Conservation (phyloP, 2,329 filamentous ascomycete species). For the Dothidotthia symphoricarpi region DNA sequence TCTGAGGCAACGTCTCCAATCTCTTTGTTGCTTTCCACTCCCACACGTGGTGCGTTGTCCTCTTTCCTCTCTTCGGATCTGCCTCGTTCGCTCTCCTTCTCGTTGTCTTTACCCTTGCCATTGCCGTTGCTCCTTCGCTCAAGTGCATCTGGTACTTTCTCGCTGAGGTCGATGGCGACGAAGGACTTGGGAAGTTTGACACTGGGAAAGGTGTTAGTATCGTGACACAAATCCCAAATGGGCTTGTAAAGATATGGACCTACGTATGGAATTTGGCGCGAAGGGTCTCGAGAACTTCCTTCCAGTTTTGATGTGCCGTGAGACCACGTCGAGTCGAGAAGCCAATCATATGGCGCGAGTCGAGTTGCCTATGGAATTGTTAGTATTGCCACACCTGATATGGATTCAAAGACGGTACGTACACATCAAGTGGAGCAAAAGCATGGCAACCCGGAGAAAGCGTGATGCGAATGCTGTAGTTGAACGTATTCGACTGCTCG, state of each 20-base stretch:
- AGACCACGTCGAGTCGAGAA: constrained; percentile 87
- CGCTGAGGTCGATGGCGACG: constrained; percentile 51
- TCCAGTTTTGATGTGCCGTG: constrained; percentile 92
- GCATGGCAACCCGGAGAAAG: constrained; percentile 96
- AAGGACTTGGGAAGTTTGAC: constrained; percentile 54
- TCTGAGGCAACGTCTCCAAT: too few relatives aligned
- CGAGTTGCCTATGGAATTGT: constrained; percentile 61
- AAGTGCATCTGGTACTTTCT: constrained; percentile 50
- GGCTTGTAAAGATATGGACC: too few relatives aligned
- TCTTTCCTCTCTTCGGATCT: constrained; percentile 18
- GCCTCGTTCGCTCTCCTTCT: constrained; percentile 17
- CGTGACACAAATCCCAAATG: too few relatives aligned
- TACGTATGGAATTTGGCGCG: constrained; percentile 93
- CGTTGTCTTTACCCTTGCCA: constrained; percentile 19
- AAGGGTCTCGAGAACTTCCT: constrained; percentile 92
- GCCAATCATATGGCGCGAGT: constrained; percentile 94
- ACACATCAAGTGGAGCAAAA: constrained; percentile 89
- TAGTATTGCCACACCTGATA: too few relatives aligned
- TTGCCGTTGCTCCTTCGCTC: constrained; percentile 18
- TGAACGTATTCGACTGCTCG: constrained; percentile 69
- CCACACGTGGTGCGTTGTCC: background rate
- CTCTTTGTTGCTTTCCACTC: too few relatives aligned
- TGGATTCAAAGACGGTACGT: constrained; percentile 18
- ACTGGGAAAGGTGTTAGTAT: constrained; percentile 19
- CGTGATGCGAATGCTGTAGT: constrained; percentile 94